Evolutionary conservation across 192 early-diverging fungal genomes (phyloP), one percentile per base, ranked within the genome.

Genomic region (Coemansia sp.): DNA sequence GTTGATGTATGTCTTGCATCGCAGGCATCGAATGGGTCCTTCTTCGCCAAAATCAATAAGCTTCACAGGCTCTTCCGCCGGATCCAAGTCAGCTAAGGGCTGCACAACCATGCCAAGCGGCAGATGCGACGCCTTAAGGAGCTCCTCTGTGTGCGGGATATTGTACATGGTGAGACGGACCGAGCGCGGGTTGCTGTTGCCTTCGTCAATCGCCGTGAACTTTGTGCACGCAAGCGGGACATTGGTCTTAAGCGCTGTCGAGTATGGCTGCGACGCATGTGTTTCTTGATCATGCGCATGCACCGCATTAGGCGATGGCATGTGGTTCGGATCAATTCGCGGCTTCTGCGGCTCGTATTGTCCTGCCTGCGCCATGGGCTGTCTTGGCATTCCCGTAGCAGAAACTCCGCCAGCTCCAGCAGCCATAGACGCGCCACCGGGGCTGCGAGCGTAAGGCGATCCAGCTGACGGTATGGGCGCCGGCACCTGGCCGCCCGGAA

Each of bases 1-100:
- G 74, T 99, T 99, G 69, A 98, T 87, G 72, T 99, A 99, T 3
- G 90, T 94, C 49, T 92, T 92, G 86, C 97, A 99, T 5, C 95
- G 89, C 58, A 84, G 72, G 76, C 97, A 99, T 44, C 97, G 89
- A 46, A 92, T 77, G 4, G 97, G 97, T 0, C 96, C 97, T 7
- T 85, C 71, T 22, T 90, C 88, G 40, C 94, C 96, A 84, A 91
- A 90, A 62, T 94, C 91, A 39, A 95, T 91, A 16, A 92, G 74
- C 38, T 89, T 86, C 7, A 98, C 81, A 1, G 92, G 91, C 14
- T 86, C 87, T 76, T 99, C 96, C 13, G 88, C 86, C 25, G 88
- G 74, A 38, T 86, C 88, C 49, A 95, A 76, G 16, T 93, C 87
- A 4, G 95, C 95, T 61, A 99, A 83, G 10, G 97, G 97, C 76